A percentile compares a stretch with the other conserved stretches of the same genome.
phyloP scores from a whole-genome alignment of 805 yeast species.

The Alloascoidea africana region DNA sequence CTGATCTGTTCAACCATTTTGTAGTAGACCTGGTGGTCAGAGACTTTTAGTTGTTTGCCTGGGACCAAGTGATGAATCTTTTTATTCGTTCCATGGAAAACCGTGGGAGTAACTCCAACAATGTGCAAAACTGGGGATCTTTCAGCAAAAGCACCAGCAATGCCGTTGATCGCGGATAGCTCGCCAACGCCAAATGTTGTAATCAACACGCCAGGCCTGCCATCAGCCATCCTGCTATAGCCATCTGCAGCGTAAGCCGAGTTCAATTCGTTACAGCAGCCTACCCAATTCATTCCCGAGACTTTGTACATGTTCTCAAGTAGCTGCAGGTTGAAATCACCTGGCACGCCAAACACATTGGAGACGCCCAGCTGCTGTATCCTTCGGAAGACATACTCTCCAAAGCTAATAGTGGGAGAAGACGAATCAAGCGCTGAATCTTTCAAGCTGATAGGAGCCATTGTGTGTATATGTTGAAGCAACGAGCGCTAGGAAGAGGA shows the following conservation, averaged over 20 bases:
- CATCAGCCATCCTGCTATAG: conserved; percentile 28
- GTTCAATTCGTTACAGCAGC: conserved; percentile 36
- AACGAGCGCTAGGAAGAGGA: too few species aligned
- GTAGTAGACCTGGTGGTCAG: conserved; percentile 56
- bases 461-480: too few species aligned
- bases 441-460: too few species aligned
- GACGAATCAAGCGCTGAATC: too few species aligned
- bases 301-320: conserved; percentile 52
- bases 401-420: conserved; percentile 24
- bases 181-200: conserved; percentile 40
- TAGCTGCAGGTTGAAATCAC: conserved; percentile 42
- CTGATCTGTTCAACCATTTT: conserved; percentile 42
- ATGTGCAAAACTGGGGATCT: conserved; percentile 31
- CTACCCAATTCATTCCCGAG: conserved; percentile 37
- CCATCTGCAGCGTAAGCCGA: conserved; percentile 37
- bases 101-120: conserved; percentile 26
- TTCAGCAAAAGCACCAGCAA: conserved; percentile 33
- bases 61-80: conserved; percentile 66
- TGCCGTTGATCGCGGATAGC: conserved; percentile 32
- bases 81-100: conserved; percentile 39
- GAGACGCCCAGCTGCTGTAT: conserved; percentile 36
- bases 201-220: conserved; percentile 40
- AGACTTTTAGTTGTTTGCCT: conserved; percentile 26
- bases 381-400: conserved; percentile 51
- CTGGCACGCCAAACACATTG: conserved; percentile 46